Evolutionary conservation across 1,139 yeast species (phyloP).

Genomic region (Wickerhamiella pararugosa): DNA sequence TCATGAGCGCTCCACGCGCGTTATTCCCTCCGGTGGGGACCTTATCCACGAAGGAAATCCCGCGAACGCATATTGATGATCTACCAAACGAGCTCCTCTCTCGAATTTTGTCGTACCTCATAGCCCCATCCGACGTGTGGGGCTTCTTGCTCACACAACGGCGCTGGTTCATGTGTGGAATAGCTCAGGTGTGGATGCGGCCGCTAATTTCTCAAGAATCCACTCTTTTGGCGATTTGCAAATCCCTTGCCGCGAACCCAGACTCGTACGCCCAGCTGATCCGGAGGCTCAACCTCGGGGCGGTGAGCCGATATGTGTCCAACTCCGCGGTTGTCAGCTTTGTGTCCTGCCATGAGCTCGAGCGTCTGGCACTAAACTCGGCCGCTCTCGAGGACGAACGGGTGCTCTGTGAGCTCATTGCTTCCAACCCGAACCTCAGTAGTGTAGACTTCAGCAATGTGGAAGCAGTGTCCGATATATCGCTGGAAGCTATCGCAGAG

Average conservation of each 20-base stretch:
- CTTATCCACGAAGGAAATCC: neutral
- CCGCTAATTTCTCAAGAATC: constrained; percentile 54
- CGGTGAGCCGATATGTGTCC: constrained; percentile 51
- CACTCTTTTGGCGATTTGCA: constrained; percentile 25
- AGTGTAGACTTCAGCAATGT: constrained; percentile 87
- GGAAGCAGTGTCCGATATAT: constrained; percentile 48
- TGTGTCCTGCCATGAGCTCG: constrained; percentile 57
- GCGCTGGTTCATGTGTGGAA: constrained; percentile 65
- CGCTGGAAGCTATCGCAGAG: constrained; percentile 52
- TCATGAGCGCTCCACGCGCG: too few species aligned
- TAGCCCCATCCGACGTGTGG: constrained; percentile 48
- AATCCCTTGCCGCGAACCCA: constrained; percentile 20
- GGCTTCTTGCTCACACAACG: constrained; percentile 62
- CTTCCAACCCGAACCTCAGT: constrained; percentile 55
- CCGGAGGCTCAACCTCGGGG: constrained; percentile 66
- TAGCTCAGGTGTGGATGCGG: constrained; percentile 79
- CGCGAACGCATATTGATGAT: constrained; percentile 36
- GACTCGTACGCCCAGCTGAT: constrained; percentile 51
- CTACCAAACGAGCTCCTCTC: constrained; percentile 74
- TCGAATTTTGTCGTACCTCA: constrained; percentile 52
- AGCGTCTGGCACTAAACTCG: constrained; percentile 71
- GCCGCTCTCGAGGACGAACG: constrained; percentile 40
- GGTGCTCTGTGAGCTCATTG: constrained; percentile 47
- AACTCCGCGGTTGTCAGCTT: constrained; percentile 36
- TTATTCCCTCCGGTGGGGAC: too few species aligned